Conservation (phyloP, 768 basidiomycete species). For the Lepiota brunneoincarnata region DNA sequence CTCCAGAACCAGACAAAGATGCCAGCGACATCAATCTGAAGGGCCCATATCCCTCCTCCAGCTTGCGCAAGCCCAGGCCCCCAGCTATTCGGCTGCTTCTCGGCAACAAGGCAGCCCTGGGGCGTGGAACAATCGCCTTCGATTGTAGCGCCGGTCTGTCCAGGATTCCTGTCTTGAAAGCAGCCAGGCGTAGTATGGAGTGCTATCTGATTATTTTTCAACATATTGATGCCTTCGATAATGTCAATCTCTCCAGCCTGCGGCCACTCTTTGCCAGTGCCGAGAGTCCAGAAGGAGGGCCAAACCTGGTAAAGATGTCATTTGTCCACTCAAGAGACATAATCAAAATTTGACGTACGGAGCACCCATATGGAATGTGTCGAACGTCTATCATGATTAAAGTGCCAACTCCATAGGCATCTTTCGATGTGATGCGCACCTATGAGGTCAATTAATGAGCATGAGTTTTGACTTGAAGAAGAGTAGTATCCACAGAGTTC, state of each 20-base stretch:
- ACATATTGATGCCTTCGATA: conserved; percentile 80
- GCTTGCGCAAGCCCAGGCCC: conserved; percentile 63
- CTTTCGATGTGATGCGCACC: conserved; percentile 44
- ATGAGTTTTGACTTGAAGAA: background rate
- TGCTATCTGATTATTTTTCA: conserved; percentile 69
- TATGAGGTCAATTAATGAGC: conserved; percentile 15
- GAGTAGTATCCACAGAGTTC: conserved; percentile 47
- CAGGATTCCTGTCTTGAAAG: conserved; percentile 29
- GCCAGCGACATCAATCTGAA: conserved; percentile 60
- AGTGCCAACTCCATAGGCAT: conserved; percentile 40
- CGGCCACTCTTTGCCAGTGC: conserved; percentile 41
- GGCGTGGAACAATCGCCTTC: conserved; percentile 56
- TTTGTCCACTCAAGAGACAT: background rate
- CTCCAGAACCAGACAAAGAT: conserved; percentile 43
- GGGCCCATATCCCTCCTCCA: conserved; percentile 76
- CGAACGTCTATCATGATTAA: conserved; percentile 43
- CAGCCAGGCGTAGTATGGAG: conserved; percentile 64
- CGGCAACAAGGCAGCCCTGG: conserved; percentile 65
- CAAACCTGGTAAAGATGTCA: conserved; percentile 31
- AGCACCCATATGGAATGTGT: conserved; percentile 51
- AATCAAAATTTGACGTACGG: conserved; percentile 31
- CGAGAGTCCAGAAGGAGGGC: conserved; percentile 49
- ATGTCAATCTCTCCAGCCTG: conserved; percentile 55
- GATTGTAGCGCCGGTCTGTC: conserved; percentile 47
- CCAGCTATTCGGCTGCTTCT: conserved; percentile 59